A percentile compares a stretch with the other conserved stretches of the same genome.
phyloP scores from a whole-genome alignment of 1,284 basidiomycete species.

The Trichosporon sp. region DNA sequence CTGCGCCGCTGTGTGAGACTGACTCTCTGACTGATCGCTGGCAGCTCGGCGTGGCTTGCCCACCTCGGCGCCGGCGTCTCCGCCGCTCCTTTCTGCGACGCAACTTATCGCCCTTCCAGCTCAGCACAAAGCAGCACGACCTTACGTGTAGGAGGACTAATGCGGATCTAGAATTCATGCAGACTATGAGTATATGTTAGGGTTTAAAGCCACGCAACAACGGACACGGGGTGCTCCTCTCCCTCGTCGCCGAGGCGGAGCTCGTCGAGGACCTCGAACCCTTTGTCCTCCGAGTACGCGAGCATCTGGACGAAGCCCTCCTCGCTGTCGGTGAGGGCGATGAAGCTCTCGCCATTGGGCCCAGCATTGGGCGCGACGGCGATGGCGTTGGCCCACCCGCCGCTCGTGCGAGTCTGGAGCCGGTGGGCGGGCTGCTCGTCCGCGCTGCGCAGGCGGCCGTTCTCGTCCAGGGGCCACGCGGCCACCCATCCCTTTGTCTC shows the following conservation, averaged over 20 bases:
- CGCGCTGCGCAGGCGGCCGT: slow-evolving; percentile 16
- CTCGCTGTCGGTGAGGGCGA: slow-evolving; percentile 47
- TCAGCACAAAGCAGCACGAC: not conserved
- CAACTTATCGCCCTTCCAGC: too few species aligned
- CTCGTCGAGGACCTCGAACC: slow-evolving; percentile 27
- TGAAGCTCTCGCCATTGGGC: slow-evolving; percentile 27
- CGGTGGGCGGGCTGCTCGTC: slow-evolving; percentile 16
- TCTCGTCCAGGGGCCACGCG: slow-evolving; percentile 35
- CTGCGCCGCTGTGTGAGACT: not conserved
- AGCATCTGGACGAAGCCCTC: slow-evolving; percentile 43
- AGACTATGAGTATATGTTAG: not conserved
- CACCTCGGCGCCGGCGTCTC: not conserved
- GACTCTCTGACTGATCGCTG: too few species aligned
- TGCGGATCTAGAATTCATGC: not conserved
- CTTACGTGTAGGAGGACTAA: too few species aligned
- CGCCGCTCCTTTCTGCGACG: too few species aligned
- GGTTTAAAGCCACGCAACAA: slow-evolving; percentile 4
- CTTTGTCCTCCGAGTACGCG: slow-evolving; percentile 25
- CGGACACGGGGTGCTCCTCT: slow-evolving; percentile 11
- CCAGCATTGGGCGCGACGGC: slow-evolving; percentile 38
- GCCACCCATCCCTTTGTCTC: slow-evolving; percentile 44
- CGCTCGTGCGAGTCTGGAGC: slow-evolving; percentile 45
- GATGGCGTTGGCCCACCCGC: slow-evolving; percentile 52
- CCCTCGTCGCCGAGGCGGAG: slow-evolving; percentile 8
- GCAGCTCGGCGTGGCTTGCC: not conserved